Conservation (phyloP, 2,329 filamentous ascomycete genomes). For the Venturiaceae sp. region DNA sequence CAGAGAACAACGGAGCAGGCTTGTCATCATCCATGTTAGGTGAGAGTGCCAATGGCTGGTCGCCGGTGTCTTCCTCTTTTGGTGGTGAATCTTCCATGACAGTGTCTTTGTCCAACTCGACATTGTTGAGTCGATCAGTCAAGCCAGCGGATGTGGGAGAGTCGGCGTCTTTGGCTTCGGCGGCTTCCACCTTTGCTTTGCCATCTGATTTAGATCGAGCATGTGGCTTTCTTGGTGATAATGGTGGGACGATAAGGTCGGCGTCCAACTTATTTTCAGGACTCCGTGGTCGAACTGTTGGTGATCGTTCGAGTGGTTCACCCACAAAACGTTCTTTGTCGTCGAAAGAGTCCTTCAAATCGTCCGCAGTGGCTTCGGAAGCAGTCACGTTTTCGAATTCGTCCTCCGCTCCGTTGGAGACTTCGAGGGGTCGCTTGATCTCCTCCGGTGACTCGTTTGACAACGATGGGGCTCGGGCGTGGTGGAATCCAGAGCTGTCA, state of each 20-base stretch:
- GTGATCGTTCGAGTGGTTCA: constrained; percentile 25
- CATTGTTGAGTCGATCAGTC: constrained; percentile 42
- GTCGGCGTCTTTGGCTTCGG: constrained; percentile 24
- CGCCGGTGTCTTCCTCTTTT: not conserved
- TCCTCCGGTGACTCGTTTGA: constrained; percentile 49
- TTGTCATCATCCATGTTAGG: constrained; percentile 54
- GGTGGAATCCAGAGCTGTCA: constrained; percentile 42
- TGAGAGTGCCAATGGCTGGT: constrained; percentile 16
- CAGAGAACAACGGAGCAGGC: constrained; percentile 55
- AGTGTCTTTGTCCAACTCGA: constrained; percentile 49
- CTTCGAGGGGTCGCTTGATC: constrained; percentile 55
- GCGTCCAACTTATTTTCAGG: constrained; percentile 39
- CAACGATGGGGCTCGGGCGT: constrained; percentile 34
- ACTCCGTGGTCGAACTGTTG: constrained; percentile 39
- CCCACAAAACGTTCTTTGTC: constrained; percentile 34
- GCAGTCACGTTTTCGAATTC: constrained; percentile 85
- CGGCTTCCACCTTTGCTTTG: constrained; percentile 18
- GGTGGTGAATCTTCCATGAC: constrained; percentile 6
- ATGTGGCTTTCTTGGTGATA: constrained; percentile 44
- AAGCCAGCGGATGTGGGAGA: constrained; percentile 45
- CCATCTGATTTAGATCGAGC: constrained; percentile 10
- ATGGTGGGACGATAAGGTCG: constrained; percentile 69
- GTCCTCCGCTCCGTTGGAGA: constrained; percentile 74
- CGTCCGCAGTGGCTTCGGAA: constrained; percentile 62
- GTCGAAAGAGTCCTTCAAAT: constrained; percentile 60